Conservation (phyloP, 139 green algal genomes). For the Chlamydomonas incerta region DNA sequence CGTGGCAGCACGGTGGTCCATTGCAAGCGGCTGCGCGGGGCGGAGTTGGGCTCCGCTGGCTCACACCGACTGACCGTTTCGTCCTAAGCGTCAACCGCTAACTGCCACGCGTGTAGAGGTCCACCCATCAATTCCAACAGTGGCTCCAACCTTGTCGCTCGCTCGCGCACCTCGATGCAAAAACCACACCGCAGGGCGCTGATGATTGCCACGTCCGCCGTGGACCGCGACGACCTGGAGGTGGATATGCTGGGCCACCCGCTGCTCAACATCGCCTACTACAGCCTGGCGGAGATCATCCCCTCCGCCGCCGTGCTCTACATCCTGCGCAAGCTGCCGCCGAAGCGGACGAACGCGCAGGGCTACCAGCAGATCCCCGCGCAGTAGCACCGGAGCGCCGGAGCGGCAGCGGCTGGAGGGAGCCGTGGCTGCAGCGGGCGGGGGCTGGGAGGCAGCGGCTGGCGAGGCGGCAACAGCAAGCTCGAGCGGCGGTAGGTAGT, state of each 20-base stretch:
- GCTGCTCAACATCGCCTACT: constrained; percentile 92
- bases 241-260: constrained; percentile 70
- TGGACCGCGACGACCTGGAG: constrained; percentile 67
- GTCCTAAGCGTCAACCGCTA: too few species aligned
- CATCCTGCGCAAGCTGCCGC: constrained; percentile 62
- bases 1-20: too few species aligned
- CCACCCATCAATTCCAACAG: too few species aligned
- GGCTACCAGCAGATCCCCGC: constrained; percentile 71
- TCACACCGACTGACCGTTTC: too few species aligned
- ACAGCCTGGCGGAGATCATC: constrained; percentile 72
- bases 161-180: too few species aligned
- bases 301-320: constrained; percentile 74
- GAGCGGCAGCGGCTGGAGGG: neutral
- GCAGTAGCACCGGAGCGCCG: neutral
- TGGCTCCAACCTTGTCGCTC: neutral
- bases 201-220: constrained; percentile 77
- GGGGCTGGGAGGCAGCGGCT: too few species aligned
- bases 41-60: too few species aligned
- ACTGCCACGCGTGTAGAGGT: too few species aligned
- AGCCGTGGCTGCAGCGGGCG: too few species aligned
- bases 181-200: constrained; percentile 60
- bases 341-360: constrained; percentile 54
- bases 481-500: too few species aligned
- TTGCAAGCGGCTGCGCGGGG: too few species aligned
- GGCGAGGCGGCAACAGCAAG: too few species aligned